Base-by-base conservation (phyloP, 192 early-diverging fungal genomes). In the Coemansia sp. region DNA sequence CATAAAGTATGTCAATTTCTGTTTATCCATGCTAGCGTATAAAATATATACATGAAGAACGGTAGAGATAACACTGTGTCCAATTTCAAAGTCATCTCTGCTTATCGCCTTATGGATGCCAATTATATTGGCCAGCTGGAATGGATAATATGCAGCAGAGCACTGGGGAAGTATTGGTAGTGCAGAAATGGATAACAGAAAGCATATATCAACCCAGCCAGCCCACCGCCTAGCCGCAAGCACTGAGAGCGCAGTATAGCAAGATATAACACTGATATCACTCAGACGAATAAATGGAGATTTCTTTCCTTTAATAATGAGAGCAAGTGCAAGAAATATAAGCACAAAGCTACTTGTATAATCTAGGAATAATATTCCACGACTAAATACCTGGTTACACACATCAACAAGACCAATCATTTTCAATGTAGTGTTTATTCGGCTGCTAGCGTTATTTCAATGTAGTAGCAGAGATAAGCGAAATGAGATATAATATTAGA, bases 21-120 rank as follows among this genome's bases (percentile, higher is more conserved):
- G 18, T 20, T 20, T 2, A 20, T 46, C 20, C 0, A 46, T 12
- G 20, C 43, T 46, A 20, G 43, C 16, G 6, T 4, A 46, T n/a
- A n/a, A n/a, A 46, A 46, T 15, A 46, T 46, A 46, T 1, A 3
- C 1, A n/a, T 46, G 43, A 46, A 46, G 18, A 46, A 18, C 43
- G 4, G 6, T 20, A 46, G 18, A 46, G 18, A 46, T 0, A 20
- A 46, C 0, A 12, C 2, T n/a, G 43, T 20, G 20, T 20, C 43
- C 43, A 46, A 46, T n/a, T 6, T 18, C 16, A 46, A 20, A 9
- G 21, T 53, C 63, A 8, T 13, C 29, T 23, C 43, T 35, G 29
- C 37, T 29, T 28, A 74, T 7, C 0, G 61, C 46, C 15, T 65
- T 66, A 58, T 68, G 60, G 13, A 74, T 55, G 13, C 58, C 49